Evolutionary conservation across 306 rosid species (phyloP).

Genomic region (Rubus parviflorus): DNA sequence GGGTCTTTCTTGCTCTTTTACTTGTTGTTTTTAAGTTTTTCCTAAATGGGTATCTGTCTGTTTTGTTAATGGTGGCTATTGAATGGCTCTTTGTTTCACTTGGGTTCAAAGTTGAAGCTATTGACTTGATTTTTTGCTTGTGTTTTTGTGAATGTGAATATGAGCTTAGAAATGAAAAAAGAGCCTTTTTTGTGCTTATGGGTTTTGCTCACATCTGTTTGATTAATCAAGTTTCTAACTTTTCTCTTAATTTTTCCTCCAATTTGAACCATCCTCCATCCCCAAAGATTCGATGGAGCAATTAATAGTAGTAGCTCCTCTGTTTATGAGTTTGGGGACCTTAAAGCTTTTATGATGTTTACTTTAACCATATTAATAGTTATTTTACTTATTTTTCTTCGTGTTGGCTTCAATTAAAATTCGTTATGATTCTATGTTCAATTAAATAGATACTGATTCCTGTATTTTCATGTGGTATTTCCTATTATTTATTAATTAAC

Average conservation of each 20-base stretch:
- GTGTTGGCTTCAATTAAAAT: neutral
- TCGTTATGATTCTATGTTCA: neutral
- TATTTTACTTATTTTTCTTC: neutral
- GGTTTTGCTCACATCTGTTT: constrained; percentile 5
- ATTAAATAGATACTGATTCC: neutral
- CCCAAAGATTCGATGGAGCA: neutral
- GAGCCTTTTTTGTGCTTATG: neutral
- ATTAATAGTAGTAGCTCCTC: neutral
- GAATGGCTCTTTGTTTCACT: neutral
- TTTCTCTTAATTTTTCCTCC: constrained; percentile 23
- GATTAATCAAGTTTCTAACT: constrained; percentile 5
- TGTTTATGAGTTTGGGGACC: neutral
- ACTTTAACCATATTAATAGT: neutral
- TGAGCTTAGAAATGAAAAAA: neutral
- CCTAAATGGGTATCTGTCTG: constrained; percentile 7
- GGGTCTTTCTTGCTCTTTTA: constrained; percentile 12
- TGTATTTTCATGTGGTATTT: neutral
- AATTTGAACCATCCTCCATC: constrained; percentile 5
- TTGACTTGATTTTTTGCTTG: neutral
- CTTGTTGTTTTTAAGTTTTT: constrained; percentile 16
- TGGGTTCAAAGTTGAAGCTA: constrained; percentile 2
- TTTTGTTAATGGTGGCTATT: neutral
- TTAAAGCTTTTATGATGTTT: neutral
- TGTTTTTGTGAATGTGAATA: neutral
- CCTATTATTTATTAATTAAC: constrained; percentile 2